Conservation (phyloP, 2,329 filamentous ascomycete genomes). For the Coniella vitis region DNA sequence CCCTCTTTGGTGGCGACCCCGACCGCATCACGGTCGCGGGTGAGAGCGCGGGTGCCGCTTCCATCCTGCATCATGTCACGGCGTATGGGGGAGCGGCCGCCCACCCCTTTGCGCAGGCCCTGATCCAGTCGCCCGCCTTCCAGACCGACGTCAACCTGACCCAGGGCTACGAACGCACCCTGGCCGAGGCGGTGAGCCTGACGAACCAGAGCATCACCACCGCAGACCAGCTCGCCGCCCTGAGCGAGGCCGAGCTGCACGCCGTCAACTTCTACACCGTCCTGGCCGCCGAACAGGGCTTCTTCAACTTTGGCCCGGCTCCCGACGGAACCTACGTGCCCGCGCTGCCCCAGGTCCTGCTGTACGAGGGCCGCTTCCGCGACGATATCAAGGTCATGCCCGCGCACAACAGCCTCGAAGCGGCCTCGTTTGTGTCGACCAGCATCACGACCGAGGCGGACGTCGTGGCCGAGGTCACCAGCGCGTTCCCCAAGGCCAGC, state of each 20-base stretch:
- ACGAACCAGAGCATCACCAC: constrained; percentile 24
- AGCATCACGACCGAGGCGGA: constrained; percentile 33
- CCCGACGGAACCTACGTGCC: constrained; percentile 25
- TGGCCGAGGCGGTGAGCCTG: constrained; percentile 2
- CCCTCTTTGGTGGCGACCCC: constrained; percentile 35
- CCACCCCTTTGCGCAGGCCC: constrained; percentile 33
- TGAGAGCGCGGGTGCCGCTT: constrained; percentile 39
- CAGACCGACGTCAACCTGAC: constrained; percentile 29
- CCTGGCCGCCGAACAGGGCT: constrained; percentile 18
- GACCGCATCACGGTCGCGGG: constrained; percentile 36
- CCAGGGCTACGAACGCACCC: constrained; percentile 22
- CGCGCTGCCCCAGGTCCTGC: constrained; percentile 22
- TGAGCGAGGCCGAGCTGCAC: constrained; percentile 18
- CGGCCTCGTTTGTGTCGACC: constrained; percentile 33
- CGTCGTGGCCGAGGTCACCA: constrained; percentile 31
- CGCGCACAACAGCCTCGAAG: constrained; percentile 41
- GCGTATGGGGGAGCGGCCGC: constrained; percentile 34
- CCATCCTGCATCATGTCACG: constrained; percentile 43
- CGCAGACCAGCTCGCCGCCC: constrained; percentile 23
- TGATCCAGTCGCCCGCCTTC: constrained; percentile 30
- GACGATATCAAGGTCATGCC: constrained; percentile 37
- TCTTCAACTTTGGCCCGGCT: constrained; percentile 26
- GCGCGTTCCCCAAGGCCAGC: constrained; percentile 16
- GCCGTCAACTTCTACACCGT: constrained; percentile 21
- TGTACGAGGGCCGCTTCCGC: constrained; percentile 26